Conservation (phyloP, 2,329 filamentous ascomycete genomes). For the Pseudocercospora musae region DNA sequence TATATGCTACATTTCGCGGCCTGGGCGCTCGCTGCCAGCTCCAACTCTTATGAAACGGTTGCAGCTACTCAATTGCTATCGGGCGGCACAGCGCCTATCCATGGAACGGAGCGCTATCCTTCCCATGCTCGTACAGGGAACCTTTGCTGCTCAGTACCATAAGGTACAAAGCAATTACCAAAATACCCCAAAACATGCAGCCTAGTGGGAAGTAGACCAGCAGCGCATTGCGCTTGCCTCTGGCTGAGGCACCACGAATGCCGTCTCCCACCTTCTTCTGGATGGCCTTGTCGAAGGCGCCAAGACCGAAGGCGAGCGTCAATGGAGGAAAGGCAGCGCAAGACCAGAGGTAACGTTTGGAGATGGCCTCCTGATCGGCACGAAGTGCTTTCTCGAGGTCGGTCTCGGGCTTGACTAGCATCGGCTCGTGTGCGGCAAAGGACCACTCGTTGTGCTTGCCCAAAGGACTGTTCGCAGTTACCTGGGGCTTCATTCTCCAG, state of each 20-base stretch:
- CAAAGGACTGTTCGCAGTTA: constrained; percentile 1
- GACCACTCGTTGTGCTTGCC: constrained; percentile 10
- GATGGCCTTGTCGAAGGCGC: constrained; percentile 24
- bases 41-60: not conserved
- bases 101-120: not conserved
- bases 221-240: constrained; percentile 25
- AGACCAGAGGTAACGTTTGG: constrained; percentile 10
- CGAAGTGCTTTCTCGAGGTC: constrained; percentile 2
- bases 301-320: constrained; percentile 24
- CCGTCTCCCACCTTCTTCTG: constrained; percentile 17
- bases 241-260: constrained; percentile 21
- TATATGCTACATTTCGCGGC: not conserved
- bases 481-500: constrained; percentile 11
- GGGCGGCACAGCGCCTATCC: not conserved
- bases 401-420: constrained; percentile 11
- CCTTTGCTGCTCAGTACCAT: constrained; percentile 6
- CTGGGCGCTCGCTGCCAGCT: not conserved
- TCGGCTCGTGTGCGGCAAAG: constrained; percentile 8
- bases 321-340: constrained; percentile 21
- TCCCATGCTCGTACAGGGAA: not conserved
- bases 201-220: constrained; percentile 22
- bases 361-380: constrained; percentile 21
- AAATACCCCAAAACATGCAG: constrained; percentile 7
- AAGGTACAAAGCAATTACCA: constrained; percentile 5
- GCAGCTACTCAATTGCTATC: not conserved